A percentile compares a stretch with the other conserved stretches of the same genome.
Evolutionary conservation across 202 grass and related monocot genomes (phyloP).

Genomic region (Saccharum hybrid): DNA sequence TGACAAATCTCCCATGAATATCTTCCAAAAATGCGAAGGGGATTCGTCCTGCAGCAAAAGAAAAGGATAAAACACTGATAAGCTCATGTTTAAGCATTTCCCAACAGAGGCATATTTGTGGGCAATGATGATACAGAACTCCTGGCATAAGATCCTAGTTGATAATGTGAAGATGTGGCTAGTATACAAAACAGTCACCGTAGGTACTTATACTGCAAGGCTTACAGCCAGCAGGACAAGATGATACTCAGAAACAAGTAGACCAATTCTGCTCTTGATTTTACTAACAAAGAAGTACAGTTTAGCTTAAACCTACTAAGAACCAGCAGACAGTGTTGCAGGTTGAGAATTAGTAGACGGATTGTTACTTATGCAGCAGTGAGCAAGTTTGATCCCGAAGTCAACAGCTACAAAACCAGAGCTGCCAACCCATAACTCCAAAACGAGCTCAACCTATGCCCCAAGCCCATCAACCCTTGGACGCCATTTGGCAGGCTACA

Average conservation of each 20-base stretch:
- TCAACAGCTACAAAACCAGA: slow-evolving; percentile 9
- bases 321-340: not conserved
- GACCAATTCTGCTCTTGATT: not conserved
- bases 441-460: not conserved
- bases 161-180: not conserved
- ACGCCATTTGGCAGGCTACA: slow-evolving; percentile 32
- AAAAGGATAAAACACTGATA: not conserved
- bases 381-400: slow-evolving; percentile 9
- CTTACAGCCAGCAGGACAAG: not conserved
- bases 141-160: not conserved
- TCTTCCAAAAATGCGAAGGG: slow-evolving; percentile 95
- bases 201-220: not conserved
- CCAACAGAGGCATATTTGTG: not conserved
- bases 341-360: not conserved
- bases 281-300: not conserved
- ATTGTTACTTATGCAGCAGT: not conserved
- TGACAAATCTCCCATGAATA: slow-evolving; percentile 88
- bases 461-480: not conserved
- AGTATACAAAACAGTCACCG: not conserved
- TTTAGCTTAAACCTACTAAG: not conserved
- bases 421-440: not conserved
- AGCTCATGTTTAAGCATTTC: not conserved
- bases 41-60: slow-evolving; percentile 60
- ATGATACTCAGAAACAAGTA: not conserved
- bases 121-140: not conserved